Percentiles rank a stretch among this genome's conserved stretches.
Conservation (phyloP, 441 rosid genomes). For the Mallotus japonicus region DNA sequence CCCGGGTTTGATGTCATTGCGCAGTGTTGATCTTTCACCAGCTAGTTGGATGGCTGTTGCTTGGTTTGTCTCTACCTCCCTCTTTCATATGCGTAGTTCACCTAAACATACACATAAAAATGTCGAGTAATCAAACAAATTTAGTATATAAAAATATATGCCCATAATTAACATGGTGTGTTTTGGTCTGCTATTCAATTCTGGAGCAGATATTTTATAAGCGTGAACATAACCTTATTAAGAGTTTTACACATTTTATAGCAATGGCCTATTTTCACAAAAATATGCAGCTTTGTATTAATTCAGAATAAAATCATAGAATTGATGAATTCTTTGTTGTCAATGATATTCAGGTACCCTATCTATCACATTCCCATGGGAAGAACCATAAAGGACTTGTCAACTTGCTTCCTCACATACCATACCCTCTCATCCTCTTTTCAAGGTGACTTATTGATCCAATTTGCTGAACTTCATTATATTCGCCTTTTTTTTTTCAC, state of each 20-base stretch:
- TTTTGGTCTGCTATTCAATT: not conserved
- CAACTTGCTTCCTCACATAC: conserved; percentile 91
- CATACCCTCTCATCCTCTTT: conserved; percentile 95
- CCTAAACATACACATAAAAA: not conserved
- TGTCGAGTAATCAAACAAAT: conserved; percentile 8
- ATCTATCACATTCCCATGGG: conserved; percentile 98
- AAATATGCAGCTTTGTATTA: not conserved
- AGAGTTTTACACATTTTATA: not conserved
- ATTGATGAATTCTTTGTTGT: conserved; percentile 15
- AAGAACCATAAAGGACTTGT: conserved; percentile 87
- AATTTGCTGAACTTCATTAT: not conserved
- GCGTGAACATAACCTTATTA: not conserved
- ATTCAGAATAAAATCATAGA: not conserved
- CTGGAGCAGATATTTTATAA: not conserved
- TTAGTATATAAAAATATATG: not conserved
- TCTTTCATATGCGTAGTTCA: not conserved
- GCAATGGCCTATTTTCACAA: not conserved
- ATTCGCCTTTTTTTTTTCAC: not conserved
- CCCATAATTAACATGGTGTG: not conserved
- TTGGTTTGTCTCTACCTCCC: conserved; percentile 43
- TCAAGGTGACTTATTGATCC: conserved; percentile 51
- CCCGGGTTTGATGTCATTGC: conserved; percentile 78
- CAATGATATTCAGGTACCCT: conserved; percentile 59
- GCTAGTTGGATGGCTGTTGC: conserved; percentile 99
- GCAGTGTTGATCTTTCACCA: conserved; percentile 97